These are phyloP conservation scores for Hygrophorus pudorinus DNA, from an alignment of 768 basidiomycete species.

Conservation along the genomic window DNA sequence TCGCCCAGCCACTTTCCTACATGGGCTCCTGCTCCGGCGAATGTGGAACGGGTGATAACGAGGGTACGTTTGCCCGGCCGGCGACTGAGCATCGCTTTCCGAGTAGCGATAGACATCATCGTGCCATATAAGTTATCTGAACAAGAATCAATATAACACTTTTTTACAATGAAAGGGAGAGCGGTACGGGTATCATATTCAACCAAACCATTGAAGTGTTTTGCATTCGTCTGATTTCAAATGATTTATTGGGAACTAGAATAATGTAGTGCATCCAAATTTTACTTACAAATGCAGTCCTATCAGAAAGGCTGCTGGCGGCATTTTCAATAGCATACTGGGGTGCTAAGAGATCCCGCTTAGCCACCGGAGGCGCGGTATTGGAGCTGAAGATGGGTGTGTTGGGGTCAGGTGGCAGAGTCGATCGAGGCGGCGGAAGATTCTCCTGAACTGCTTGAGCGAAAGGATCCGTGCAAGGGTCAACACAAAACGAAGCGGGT, in stretches of 20 bases:
- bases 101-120: constrained; percentile 61
- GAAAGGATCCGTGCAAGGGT: constrained; percentile 53
- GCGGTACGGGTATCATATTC: constrained; percentile 42
- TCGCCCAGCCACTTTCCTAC: constrained; percentile 75
- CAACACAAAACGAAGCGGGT: constrained; percentile 51
- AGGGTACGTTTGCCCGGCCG: constrained; percentile 51
- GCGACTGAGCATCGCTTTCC: constrained; percentile 49
- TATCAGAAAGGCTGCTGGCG: constrained; percentile 39
- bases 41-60: constrained; percentile 67
- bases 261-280: not conserved
- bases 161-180: not conserved
- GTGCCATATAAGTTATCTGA: constrained; percentile 61
- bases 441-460: constrained; percentile 41
- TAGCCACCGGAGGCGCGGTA: constrained; percentile 9
- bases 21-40: constrained; percentile 53
- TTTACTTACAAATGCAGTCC: constrained; percentile 41
- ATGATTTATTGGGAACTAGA: not conserved
- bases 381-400: constrained; percentile 37
- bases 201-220: constrained; percentile 46
- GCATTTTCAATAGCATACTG: constrained; percentile 54
- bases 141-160: constrained; percentile 36
- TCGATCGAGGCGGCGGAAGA: constrained; percentile 44
- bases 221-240: constrained; percentile 27
- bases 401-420: constrained; percentile 40
- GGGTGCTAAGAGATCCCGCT: constrained; percentile 33